Evolutionary conservation across 2,329 filamentous ascomycete genomes (phyloP), one percentile per base, ranked within the genome.

Genomic region (Pleoardoris graminearum): DNA sequence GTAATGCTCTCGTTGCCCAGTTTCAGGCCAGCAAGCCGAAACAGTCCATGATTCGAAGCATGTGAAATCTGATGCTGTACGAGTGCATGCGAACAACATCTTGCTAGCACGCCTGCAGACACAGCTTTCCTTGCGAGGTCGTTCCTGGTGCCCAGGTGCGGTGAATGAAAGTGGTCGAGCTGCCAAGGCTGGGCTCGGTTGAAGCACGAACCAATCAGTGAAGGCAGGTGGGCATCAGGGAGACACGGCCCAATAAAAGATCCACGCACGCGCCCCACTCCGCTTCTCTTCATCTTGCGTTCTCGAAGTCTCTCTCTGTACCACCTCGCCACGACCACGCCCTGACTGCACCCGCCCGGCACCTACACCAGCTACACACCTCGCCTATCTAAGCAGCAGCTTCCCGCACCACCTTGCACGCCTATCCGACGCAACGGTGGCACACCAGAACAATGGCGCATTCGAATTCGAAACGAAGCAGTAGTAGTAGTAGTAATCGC

Each of bases 391-490:
- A 43, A 35, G 16, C 41, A 22, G 27, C 35, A 38, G 29, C 22
- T 35, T 17, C 29, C 29, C 50, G 39, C 38, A 44, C 23, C 50
- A 29, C 51, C 49, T 51, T n/a, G 51, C 23, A 32, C 46, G 37
- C 36, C 38, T 25, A n/a, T 39, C 54, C 39, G 33, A 60, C 61
- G 72, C 72, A 75, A 78, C 70, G 75, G 73, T 79, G 78, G 77
- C 77, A 77, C 68, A 63, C 53, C 58, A 53, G 63, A 71, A 68
- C 82, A 82, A 89, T 90, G 85, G 89, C 85, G 82, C 82, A 83
- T 76, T 84, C 78, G 78, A 81, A 79, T 79, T 85, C 79, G 80
- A 82, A 82, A 82, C 85, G 82, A 84, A 89, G 82, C 86, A 88
- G 75, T 76, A 82, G 85, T 89, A 89, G 82, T 85, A 89, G 86